phyloP scores from a whole-genome alignment of 805 yeast species.

The Cyberlindnera nakhonratchasimensis region DNA sequence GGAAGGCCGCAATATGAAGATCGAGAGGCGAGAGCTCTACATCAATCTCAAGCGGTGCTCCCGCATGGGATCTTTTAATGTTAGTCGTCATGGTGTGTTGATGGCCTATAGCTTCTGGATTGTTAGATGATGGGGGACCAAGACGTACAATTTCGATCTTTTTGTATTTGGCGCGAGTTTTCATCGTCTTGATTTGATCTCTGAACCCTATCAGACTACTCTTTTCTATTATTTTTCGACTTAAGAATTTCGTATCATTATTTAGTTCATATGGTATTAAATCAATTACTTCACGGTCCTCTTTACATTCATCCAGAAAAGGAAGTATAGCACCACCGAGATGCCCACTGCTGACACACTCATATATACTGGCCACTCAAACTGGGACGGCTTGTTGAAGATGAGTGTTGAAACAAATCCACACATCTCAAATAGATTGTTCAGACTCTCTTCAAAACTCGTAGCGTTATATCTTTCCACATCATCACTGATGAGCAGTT shows the following conservation, averaged over 20 bases:
- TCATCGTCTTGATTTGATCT: too few species aligned
- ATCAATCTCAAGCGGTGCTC: constrained; percentile 7
- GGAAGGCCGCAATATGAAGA: constrained; percentile 65
- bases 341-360: constrained; percentile 16
- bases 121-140: not conserved
- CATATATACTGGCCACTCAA: constrained; percentile 28
- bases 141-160: too few species aligned
- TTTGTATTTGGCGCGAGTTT: too few species aligned
- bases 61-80: not conserved
- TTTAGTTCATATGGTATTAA: not conserved
- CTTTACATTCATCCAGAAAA: constrained; percentile 7
- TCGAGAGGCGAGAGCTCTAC: constrained; percentile 23
- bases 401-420: constrained; percentile 30
- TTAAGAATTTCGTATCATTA: too few species aligned
- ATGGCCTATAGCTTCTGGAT: too few species aligned
- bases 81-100: not conserved
- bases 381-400: constrained; percentile 29
- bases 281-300: not conserved
- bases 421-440: constrained; percentile 30
- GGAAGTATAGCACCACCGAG: constrained; percentile 4
- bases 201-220: too few species aligned
- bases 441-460: constrained; percentile 33
- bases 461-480: constrained; percentile 32
- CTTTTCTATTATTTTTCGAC: too few species aligned
- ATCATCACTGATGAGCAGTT: constrained; percentile 32